Conservation (phyloP, 2,329 filamentous ascomycete genomes). For the Beauveria sp. region DNA sequence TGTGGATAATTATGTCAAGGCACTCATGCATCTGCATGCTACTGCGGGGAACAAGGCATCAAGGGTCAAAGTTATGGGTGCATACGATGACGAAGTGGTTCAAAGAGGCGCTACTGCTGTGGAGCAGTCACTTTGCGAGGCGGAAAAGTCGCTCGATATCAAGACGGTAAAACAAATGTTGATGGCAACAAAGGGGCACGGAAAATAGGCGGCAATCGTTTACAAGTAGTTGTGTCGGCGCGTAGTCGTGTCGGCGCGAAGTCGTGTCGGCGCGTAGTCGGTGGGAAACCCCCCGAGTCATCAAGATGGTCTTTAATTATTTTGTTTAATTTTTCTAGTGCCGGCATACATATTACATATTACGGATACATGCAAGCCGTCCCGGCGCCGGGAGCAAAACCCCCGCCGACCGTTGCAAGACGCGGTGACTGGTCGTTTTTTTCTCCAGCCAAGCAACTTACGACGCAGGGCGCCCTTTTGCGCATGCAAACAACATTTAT, state of each 20-base stretch:
- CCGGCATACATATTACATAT: not conserved
- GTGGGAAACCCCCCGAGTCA: too few relatives aligned
- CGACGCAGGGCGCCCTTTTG: not conserved
- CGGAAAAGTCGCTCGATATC: constrained; percentile 22
- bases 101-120: constrained; percentile 27
- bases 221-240: not conserved
- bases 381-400: not conserved
- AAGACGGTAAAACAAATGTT: constrained; percentile 24
- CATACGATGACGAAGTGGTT: constrained; percentile 26
- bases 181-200: constrained; percentile 24
- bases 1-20: constrained; percentile 29
- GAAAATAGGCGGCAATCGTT: constrained; percentile 4
- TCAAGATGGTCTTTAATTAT: too few relatives aligned
- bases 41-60: constrained; percentile 4
- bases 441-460: not conserved
- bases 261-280: not conserved
- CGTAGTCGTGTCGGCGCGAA: not conserved
- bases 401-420: not conserved
- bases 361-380: not conserved
- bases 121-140: constrained; percentile 25
- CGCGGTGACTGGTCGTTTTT: constrained; percentile 1
- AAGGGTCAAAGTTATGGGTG: constrained; percentile 17
- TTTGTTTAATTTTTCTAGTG: too few relatives aligned
- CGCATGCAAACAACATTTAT: not conserved
- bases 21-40: constrained; percentile 18